These are phyloP conservation scores for Arbutus unedo DNA, from an alignment of 148 eudicot genomes.

Conservation along the genomic window DNA sequence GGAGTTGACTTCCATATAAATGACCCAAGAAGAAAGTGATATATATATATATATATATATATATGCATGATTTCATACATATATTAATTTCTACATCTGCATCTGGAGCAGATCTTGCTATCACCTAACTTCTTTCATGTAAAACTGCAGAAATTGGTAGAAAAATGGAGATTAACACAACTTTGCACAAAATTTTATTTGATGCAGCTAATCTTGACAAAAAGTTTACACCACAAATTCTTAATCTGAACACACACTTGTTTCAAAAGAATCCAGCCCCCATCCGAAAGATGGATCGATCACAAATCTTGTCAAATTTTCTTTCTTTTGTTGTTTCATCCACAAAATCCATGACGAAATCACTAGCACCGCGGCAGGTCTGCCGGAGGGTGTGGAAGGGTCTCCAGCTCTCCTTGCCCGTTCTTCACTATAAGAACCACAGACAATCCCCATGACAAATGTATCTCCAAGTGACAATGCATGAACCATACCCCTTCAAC, in stretches of 20 bases:
- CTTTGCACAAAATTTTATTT: neutral
- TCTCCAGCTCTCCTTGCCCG: conserved; percentile 47
- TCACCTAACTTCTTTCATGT: neutral
- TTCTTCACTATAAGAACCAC: conserved; percentile 57
- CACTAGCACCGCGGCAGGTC: conserved; percentile 52
- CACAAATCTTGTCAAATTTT: neutral
- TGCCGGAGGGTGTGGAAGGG: conserved; percentile 54
- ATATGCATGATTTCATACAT: neutral
- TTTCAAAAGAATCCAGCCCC: conserved; percentile 15
- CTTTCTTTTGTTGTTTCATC: neutral
- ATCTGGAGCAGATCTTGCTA: conserved; percentile 8
- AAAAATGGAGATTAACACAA: neutral
- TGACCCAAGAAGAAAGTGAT: neutral
- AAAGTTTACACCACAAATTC: neutral
- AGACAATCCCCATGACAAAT: conserved; percentile 60
- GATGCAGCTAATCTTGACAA: neutral
- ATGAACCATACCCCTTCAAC: conserved; percentile 55
- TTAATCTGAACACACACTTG: conserved; percentile 6
- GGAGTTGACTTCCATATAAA: neutral
- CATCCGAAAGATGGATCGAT: neutral
- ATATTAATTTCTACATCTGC: neutral
- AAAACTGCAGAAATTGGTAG: neutral
- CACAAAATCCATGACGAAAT: neutral
- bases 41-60: too few relatives aligned
- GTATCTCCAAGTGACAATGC: conserved; percentile 70